Evolutionary conservation across 2,329 filamentous ascomycete genomes (phyloP), one percentile per base, ranked within the genome.

Genomic region (Exophiala spinifera): DNA sequence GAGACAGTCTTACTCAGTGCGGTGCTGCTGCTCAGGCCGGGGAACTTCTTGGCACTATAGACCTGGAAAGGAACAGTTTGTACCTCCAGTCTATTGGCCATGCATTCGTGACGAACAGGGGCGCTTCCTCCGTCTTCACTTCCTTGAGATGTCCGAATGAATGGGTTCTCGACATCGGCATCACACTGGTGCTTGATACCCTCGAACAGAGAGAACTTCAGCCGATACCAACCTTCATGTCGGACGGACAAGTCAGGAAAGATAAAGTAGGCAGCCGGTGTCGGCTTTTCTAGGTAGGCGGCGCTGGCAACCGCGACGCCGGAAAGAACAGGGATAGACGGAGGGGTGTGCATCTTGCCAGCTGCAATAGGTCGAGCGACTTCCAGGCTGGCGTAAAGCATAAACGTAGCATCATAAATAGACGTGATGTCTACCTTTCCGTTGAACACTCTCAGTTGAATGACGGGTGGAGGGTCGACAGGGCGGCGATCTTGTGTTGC

Each of bases 21-120:
- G 0, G 94, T 99, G 74, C 91, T 96, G 70, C 94, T 89, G 42
- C 88, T 87, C 55, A 97, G 77, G 15, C 92, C 94, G 14, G 94
- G 94, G 75, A 99, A 99, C 76, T 96, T 97, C 84, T 97, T 99
- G 48, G 94, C 94, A 65, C 91, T 96, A 76, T 82, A 97, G 39
- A 97, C 94, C 46, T 83, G 85, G 70, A 99, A 97, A 0, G 89
- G 84, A 11, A 80, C 75, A 0, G 94, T 95, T 76, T 92, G 91
- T 65, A 96, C 88, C 70, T 96, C 90, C 74, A 96, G 83, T 50
- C 91, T 83, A 75, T 90, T 92, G 66, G 91, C 87, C 60, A 95
- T 88, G 39, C 50, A 46, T 36, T 65, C 60, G 55, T 81, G 87
- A 73, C 65, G 79, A 70, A 68, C 76, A 45, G 71, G 74, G 14